phyloP scores from a whole-genome alignment of 352 stramenopile species.

The Globisporangium nodosum region DNA sequence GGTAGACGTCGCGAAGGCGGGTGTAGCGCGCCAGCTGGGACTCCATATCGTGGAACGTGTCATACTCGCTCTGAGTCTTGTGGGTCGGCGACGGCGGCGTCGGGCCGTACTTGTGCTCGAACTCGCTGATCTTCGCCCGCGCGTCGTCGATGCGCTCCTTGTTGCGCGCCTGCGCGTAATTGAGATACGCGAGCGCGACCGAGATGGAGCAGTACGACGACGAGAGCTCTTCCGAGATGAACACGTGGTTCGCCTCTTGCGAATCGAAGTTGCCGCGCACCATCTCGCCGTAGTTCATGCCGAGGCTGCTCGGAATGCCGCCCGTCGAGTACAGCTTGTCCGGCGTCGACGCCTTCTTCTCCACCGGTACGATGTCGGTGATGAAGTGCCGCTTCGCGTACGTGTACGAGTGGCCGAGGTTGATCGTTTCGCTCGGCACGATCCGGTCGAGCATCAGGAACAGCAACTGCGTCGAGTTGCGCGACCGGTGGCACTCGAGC shows the following conservation, averaged over 20 bases:
- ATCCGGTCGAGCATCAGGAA: constrained; percentile 81
- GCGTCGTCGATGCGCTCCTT: constrained; percentile 51
- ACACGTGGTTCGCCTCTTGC: constrained; percentile 53
- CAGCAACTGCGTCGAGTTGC: constrained; percentile 47
- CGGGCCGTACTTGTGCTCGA: constrained; percentile 47
- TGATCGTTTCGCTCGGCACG: constrained; percentile 50
- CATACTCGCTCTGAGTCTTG: constrained; percentile 16
- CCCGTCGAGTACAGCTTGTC: constrained; percentile 1
- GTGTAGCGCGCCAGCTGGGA: constrained; percentile 55
- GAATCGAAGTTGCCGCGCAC: constrained; percentile 48
- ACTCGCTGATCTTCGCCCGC: constrained; percentile 39
- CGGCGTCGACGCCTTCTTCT: constrained; percentile 10
- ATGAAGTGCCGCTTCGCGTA: constrained; percentile 83
- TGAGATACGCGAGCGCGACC: constrained; percentile 74
- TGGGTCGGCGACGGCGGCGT: constrained; percentile 22
- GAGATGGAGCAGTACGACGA: constrained; percentile 79
- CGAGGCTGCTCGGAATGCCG: constrained; percentile 15
- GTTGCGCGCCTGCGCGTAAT: constrained; percentile 69
- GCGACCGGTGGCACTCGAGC: constrained; percentile 49
- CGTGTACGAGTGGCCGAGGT: constrained; percentile 66
- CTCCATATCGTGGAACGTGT: constrained; percentile 46
- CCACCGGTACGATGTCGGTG: constrained; percentile 56
- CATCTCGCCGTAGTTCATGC: constrained; percentile 56
- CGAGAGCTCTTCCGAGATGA: constrained; percentile 80
- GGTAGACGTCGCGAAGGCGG: constrained; percentile 53